Evolutionary conservation across 495 filamentous ascomycete species (phyloP), one percentile per base, ranked within the genome.

Genomic region (Sabuloglossum arenarium): DNA sequence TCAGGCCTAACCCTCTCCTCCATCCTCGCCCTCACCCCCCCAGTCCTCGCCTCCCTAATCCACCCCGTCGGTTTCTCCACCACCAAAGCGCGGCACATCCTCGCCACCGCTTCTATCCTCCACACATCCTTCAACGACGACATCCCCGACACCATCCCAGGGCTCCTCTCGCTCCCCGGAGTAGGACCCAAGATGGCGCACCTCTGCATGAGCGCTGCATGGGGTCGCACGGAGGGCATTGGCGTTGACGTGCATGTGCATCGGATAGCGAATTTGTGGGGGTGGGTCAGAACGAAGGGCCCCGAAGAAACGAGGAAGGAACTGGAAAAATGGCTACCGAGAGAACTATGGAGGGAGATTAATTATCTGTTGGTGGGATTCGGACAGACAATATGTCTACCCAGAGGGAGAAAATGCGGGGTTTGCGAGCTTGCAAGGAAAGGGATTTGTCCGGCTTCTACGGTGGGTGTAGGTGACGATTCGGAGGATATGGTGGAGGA

Each of bases 161-260:
- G 81, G 0, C 72, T 98, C 19, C 80, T 81, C 63, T 74, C 79
- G 6, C 77, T 98, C 0, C 91, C 91, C 0, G 91, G 91, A 1
- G 90, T 98, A 0, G 91, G 91, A 0, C 91, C 91, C 6, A 98
- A 98, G 69, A 98, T 98, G 90, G 91, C 86, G 21, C 88, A 93
- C 63, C 75, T 98, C 3, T 94, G 87, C 67, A 78, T 97, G 76
- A 82, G 71, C 11, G 76, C 69, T 6, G 78, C 77, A 2, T 82
- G 79, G 80, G 69, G 68, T 54, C 64, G 72, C 25, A 73, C 73
- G 6, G 72, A 78, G 56, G 79, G 80, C 0, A 78, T 84, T 58
- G 80, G 80, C 25, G 80, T 83, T 31, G 80, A 84, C 66, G 78
- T 82, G 31, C 79, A 82, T 61, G 79, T 82, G 11, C 78, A 97